Evolutionary conservation across 176 grass and related monocot species (phyloP).

Genomic region (Raddia distichophylla): DNA sequence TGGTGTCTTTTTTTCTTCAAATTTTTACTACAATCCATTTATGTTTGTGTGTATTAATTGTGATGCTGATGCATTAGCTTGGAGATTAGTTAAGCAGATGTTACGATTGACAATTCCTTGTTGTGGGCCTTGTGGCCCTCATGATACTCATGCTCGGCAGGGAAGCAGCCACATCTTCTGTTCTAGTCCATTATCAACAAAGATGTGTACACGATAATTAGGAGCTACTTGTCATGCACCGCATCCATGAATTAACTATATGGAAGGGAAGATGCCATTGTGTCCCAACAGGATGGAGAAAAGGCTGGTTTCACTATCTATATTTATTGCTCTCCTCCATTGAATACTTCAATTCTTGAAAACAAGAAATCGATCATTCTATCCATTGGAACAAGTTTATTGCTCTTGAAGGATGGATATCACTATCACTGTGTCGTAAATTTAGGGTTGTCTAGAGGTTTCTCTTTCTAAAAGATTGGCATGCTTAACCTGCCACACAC

Average conservation of each 20-base stretch:
- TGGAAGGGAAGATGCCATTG: conserved; percentile 44
- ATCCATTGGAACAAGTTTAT: conserved; percentile 42
- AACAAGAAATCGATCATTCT: conserved; percentile 36
- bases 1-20: conserved; percentile 9
- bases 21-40: conserved; percentile 3
- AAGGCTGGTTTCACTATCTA: conserved; percentile 48
- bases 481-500: conserved; percentile 29
- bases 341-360: conserved; percentile 44
- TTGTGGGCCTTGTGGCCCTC: conserved; percentile 49
- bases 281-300: conserved; percentile 35
- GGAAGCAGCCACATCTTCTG: conserved; percentile 39
- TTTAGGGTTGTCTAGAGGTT: conserved; percentile 33
- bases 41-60: conserved; percentile 40
- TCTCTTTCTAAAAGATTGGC: conserved; percentile 39
- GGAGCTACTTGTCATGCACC: conserved; percentile 49
- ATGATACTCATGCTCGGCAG: conserved; percentile 21
- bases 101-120: conserved; percentile 39
- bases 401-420: conserved; percentile 26
- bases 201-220: conserved; percentile 25
- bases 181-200: conserved; percentile 28
- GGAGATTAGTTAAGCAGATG: conserved; percentile 28
- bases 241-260: conserved; percentile 36
- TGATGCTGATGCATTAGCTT: conserved; percentile 26
- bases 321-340: conserved; percentile 38
- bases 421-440: conserved; percentile 31